Evolutionary conservation across 345 rosid species (phyloP).

Genomic region (Citrus inodora): DNA sequence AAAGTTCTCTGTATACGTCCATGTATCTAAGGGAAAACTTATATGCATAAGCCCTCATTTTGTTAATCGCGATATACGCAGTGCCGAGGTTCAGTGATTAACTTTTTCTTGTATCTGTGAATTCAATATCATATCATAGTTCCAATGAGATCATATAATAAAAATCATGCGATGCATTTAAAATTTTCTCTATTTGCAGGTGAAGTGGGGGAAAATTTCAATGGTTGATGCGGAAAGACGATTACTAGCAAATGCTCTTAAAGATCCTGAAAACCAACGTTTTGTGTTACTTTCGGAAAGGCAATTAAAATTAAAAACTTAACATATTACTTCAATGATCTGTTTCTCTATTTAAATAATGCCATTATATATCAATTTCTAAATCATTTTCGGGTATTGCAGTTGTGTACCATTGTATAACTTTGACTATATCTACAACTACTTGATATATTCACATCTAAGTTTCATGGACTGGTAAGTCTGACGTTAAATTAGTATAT

Average conservation of each 20-base stretch:
- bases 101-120: no score
- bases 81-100: slow-evolving; percentile 4
- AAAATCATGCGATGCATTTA: no score
- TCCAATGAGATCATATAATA: no score
- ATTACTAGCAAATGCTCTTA: slow-evolving; percentile 50
- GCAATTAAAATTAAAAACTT: slow-evolving; percentile 22
- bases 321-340: background rate
- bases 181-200: slow-evolving; percentile 21
- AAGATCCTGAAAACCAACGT: slow-evolving; percentile 57
- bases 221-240: slow-evolving; percentile 66
- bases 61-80: slow-evolving; percentile 30
- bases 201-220: slow-evolving; percentile 57
- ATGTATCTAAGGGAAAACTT: slow-evolving; percentile 35
- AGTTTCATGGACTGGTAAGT: slow-evolving; percentile 84
- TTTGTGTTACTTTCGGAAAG: slow-evolving; percentile 90
- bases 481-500: background rate
- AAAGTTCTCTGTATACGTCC: slow-evolving; percentile 42
- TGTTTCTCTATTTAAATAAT: background rate
- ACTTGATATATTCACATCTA: slow-evolving; percentile 70
- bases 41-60: slow-evolving; percentile 33
- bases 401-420: slow-evolving; percentile 89
- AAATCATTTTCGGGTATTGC: slow-evolving; percentile 27
- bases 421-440: slow-evolving; percentile 83
- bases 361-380: background rate
- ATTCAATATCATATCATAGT: no score